These are phyloP conservation scores for Talaromyces albobiverticillius DNA, from an alignment of 2,329 filamentous ascomycete genomes.

Conservation along the genomic window DNA sequence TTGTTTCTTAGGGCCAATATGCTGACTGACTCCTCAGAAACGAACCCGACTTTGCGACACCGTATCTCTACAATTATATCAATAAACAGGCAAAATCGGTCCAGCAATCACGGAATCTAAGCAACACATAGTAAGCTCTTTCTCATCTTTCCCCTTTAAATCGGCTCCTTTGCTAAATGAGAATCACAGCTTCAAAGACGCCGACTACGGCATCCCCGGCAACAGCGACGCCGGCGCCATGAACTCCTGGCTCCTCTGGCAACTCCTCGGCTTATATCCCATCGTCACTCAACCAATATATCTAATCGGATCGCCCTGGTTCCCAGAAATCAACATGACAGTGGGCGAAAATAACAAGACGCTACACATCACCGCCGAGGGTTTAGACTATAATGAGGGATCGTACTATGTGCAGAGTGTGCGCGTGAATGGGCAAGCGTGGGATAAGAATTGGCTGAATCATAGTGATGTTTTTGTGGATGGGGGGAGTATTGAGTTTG, in stretches of 20 bases:
- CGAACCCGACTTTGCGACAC: conserved; percentile 64
- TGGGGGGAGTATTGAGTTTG: conserved; percentile 50
- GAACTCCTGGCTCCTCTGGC: conserved; percentile 52
- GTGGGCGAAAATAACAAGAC: conserved; percentile 28
- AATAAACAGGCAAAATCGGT: conserved; percentile 63
- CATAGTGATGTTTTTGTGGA: conserved; percentile 46
- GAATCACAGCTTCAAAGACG: conserved; percentile 50
- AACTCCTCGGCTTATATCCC: conserved; percentile 50
- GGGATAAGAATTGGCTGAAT: conserved; percentile 56
- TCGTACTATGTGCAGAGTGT: conserved; percentile 53
- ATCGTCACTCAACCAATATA: conserved; percentile 49
- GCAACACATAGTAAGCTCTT: conserved; percentile 48
- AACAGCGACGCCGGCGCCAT: conserved; percentile 64
- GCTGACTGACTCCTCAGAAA: conserved; percentile 53
- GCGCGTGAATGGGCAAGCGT: conserved; percentile 51
- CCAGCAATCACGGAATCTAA: conserved; percentile 56
- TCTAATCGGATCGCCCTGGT: conserved; percentile 47
- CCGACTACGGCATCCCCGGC: conserved; percentile 59
- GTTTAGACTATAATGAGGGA: conserved; percentile 36
- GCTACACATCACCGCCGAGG: conserved; percentile 47
- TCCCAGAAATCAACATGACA: conserved; percentile 35
- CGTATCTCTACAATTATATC: conserved; percentile 68
- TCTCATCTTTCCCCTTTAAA: neutral
- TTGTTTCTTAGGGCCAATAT: neutral
- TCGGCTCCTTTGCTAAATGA: neutral